A percentile compares a stretch with the other conserved stretches of the same genome.
phyloP scores from a whole-genome alignment of 2,329 filamentous ascomycete genomes.

The Trichoderma sp. region DNA sequence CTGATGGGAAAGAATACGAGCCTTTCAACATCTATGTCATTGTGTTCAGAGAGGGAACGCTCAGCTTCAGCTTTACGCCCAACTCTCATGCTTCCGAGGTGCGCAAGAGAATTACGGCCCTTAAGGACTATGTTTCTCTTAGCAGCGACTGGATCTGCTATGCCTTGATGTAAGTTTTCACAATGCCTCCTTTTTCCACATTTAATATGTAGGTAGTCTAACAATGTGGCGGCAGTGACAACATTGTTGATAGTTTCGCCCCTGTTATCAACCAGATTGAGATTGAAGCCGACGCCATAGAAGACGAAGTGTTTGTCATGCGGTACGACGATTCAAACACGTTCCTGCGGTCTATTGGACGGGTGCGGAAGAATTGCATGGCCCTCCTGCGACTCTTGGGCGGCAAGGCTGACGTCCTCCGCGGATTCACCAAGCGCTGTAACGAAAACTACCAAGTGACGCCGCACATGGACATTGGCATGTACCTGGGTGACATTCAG shows the following conservation, averaged over 20 bases:
- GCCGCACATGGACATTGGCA: constrained; percentile 90
- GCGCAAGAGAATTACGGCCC: constrained; percentile 82
- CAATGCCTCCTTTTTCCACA: neutral
- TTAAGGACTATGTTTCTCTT: constrained; percentile 92
- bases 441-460: constrained; percentile 97
- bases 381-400: constrained; percentile 87
- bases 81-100: constrained; percentile 88
- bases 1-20: constrained; percentile 79
- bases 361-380: constrained; percentile 92
- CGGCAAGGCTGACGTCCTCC: constrained; percentile 97
- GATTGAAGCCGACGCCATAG: constrained; percentile 84
- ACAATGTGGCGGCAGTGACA: constrained; percentile 51
- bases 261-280: constrained; percentile 87
- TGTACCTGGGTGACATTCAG: constrained; percentile 96
- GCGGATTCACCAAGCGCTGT: constrained; percentile 96
- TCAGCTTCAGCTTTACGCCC: constrained; percentile 90
- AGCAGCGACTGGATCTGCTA: constrained; percentile 99
- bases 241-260: constrained; percentile 95
- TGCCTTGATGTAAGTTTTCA: constrained; percentile 74
- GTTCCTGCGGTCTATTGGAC: constrained; percentile 85
- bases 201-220: constrained; percentile 23
- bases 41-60: constrained; percentile 89
- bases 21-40: constrained; percentile 96
- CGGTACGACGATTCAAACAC: constrained; percentile 84
- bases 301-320: constrained; percentile 92